Evolutionary conservation across 345 rosid genomes (phyloP), one percentile per base, ranked within the genome.

Genomic region (Bretschneidera sinensis): DNA sequence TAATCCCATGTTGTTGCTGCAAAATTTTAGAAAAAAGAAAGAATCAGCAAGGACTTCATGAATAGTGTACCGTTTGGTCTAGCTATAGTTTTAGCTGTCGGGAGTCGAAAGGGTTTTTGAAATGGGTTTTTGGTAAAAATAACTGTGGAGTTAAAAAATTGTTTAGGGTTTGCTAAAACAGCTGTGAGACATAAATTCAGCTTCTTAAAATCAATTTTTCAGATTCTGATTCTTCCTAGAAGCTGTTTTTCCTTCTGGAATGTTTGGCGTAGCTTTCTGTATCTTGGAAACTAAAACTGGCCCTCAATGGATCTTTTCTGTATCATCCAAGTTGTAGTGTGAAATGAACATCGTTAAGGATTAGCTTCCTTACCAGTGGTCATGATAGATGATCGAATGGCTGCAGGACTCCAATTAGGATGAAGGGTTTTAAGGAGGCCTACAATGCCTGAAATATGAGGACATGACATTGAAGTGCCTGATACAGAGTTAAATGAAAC

Each of bases 401-500:
- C 96, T 2, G 96, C 85, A 24, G 94, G 92, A 70, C 83, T 84
- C 97, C 97, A 91, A 24, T 69, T 62, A 21, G 96, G 92, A 64
- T 87, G 66, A 22, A 85, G 81, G 54, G 82, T 78, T 71, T 81
- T 84, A 34, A 91, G 86, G 62, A 91, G 92, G 14, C 96, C 92
- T 2, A 63, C 92, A 52, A 85, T 64, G 22, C 96, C 96, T 3
- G 97, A 76, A 64, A 91, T 68, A 71, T 87, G 97, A 69, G 96
- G 96, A 69, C 96, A 85, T 3, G 96, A 87, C 97, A 87, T 91
- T 9, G 96, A 88, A 25, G 97, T 91, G 61, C 97, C 97, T 0
- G 96, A 85, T 17, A 59, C 33, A 2, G 78, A 74, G 68, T 79
- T 81, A 68, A 61, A 91, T 48, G 69, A 66, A 59, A 78, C 71